Base-by-base conservation (phyloP, 1,284 basidiomycete genomes). In the Pterulicium gracile region DNA sequence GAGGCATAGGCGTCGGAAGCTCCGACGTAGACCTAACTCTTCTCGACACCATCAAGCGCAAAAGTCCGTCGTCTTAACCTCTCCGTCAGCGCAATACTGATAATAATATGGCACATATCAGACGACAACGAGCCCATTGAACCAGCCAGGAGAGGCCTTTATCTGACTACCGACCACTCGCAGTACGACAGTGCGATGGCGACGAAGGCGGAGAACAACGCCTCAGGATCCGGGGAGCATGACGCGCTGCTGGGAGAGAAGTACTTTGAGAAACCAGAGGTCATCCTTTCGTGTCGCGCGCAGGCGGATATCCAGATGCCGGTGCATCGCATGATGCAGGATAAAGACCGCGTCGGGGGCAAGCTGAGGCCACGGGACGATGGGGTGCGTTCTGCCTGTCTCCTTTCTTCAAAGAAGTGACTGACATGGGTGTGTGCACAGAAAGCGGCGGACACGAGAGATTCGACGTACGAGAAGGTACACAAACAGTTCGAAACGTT, bases 401-500 rank as follows among this genome's bases (percentile, higher is more conserved):
- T 41, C 40, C 23, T 23, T 39, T 55, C 52, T 51, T 47, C n/a
- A 24, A 43, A 21, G 44, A n/a, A 34, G 44, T 36, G 39, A 39
- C 36, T 44, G 42, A 41, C 35, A 42, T 52, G 19, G 24, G 43
- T 39, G 36, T 45, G 23, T 45, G 47, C 20, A 32, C 46, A 54
- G 39, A 54, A 84, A 79, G 72, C 75, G 41, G 62, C 65, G 15
- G 89, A 92, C 61, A 88, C 83, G 1, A 86, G 85, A 3, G 92
- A 95, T 64, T 77, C 77, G 14, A 77, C 77, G n/a, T 96, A 93
- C 59, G 78, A 87, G 60, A 79, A 79, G 49, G 76, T 88, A 34
- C 92, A 95, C 63, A 76, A 81, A 47, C 88, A 88, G 58, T 90
- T 86, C 60, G 91, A 94, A 60, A 76, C 75, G 14, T 82, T 88